phyloP scores from a whole-genome alignment of 179 eudicot genomes.

The Beta macrorhiza region DNA sequence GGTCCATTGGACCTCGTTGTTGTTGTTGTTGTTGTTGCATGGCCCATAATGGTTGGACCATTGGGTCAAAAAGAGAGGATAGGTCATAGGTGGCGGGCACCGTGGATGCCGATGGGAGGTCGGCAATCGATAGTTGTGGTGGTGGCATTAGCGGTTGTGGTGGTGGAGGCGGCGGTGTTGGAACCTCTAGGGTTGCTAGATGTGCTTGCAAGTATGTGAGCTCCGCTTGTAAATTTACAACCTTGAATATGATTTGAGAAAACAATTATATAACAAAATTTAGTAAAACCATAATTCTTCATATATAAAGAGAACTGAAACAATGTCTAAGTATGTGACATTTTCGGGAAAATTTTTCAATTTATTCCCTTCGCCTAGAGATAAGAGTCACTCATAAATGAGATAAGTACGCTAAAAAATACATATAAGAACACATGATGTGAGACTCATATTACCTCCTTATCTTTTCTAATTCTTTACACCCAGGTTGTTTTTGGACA shows the following conservation, averaged over 20 bases:
- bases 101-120: slow-evolving; percentile 58
- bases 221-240: slow-evolving; percentile 81
- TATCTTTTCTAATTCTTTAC: too few relatives aligned
- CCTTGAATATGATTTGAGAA: slow-evolving; percentile 35
- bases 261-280: background rate
- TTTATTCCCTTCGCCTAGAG: too few relatives aligned
- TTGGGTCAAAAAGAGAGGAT: slow-evolving; percentile 66
- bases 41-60: slow-evolving; percentile 49
- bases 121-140: slow-evolving; percentile 53
- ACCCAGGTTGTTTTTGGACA: too few relatives aligned
- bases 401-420: too few relatives aligned
- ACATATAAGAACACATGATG: too few relatives aligned
- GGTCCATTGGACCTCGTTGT: slow-evolving; percentile 37
- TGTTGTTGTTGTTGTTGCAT: slow-evolving; percentile 41
- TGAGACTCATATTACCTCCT: too few relatives aligned
- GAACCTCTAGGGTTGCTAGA: slow-evolving; percentile 63
- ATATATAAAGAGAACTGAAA: too few relatives aligned
- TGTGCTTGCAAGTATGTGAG: slow-evolving; percentile 87
- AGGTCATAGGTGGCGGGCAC: slow-evolving; percentile 66
- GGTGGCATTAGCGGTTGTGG: slow-evolving; percentile 46
- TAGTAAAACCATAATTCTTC: background rate
- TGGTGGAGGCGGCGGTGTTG: slow-evolving; percentile 64
- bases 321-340: too few relatives aligned
- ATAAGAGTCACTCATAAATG: too few relatives aligned
- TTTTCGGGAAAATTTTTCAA: too few relatives aligned